A percentile compares a stretch with the other conserved stretches of the same genome.
Evolutionary conservation across 2,329 filamentous ascomycete species (phyloP).

Genomic region (Tolypocladium pustulatum): DNA sequence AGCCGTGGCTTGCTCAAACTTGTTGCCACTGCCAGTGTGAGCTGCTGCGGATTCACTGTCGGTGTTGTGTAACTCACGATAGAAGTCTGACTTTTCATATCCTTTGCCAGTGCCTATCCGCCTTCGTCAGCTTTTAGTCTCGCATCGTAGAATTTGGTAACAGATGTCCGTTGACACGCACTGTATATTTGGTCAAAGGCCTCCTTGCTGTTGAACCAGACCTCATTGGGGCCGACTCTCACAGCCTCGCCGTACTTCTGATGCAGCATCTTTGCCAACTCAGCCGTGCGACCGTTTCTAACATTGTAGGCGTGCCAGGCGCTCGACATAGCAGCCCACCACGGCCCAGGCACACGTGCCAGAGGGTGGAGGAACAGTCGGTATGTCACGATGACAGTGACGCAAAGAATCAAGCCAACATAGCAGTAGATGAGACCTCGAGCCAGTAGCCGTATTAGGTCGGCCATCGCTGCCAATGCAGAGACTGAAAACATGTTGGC

Average conservation of each 20-base stretch:
- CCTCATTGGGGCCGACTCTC: slow-evolving; percentile 41
- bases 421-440: not conserved
- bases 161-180: slow-evolving; percentile 11
- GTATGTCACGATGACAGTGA: slow-evolving; percentile 19
- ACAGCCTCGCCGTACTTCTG: slow-evolving; percentile 36
- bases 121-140: not conserved
- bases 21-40: slow-evolving; percentile 28
- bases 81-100: slow-evolving; percentile 42
- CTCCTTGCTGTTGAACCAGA: slow-evolving; percentile 39
- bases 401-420: slow-evolving; percentile 1
- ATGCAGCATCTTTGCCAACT: slow-evolving; percentile 33
- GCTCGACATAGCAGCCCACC: slow-evolving; percentile 33
- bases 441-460: not conserved
- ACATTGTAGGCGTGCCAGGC: slow-evolving; percentile 37
- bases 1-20: slow-evolving; percentile 30
- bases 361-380: slow-evolving; percentile 33
- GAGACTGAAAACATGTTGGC: not conserved
- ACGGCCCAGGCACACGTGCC: slow-evolving; percentile 34
- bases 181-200: slow-evolving; percentile 38
- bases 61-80: slow-evolving; percentile 23
- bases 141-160: not conserved
- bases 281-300: slow-evolving; percentile 29
- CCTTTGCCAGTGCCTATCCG: slow-evolving; percentile 33
- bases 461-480: not conserved
- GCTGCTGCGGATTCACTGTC: not conserved